These are phyloP conservation scores for Pigoraptor vietnamica DNA, from an alignment of 78 protist genomes.

Conservation along the genomic window DNA sequence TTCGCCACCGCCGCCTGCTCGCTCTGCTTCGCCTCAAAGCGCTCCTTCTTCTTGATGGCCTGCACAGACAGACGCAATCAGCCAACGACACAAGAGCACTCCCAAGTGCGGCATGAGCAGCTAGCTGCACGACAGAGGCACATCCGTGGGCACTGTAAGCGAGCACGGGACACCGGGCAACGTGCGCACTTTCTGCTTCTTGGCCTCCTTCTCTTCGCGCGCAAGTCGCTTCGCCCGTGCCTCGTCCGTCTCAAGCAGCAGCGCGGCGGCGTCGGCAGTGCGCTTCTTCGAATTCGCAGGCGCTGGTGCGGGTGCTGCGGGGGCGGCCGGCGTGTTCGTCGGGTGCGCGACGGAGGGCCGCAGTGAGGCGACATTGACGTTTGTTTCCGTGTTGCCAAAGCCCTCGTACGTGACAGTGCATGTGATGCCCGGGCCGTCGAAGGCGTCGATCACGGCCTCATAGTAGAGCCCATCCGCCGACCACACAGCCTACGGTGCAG, in stretches of 20 bases:
- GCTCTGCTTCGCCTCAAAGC: neutral
- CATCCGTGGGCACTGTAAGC: neutral
- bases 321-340: neutral
- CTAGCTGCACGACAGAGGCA: neutral
- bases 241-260: neutral
- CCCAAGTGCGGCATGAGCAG: neutral
- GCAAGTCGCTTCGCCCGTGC: neutral
- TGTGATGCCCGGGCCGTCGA: neutral
- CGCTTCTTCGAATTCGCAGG: neutral
- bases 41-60: neutral
- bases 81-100: neutral
- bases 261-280: neutral
- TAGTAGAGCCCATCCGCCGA: neutral
- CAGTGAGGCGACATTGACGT: neutral
- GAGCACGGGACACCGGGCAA: neutral
- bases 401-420: neutral
- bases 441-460: neutral
- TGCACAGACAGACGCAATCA: neutral
- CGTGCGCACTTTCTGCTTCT: neutral
- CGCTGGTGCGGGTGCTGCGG: neutral
- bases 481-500: neutral
- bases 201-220: neutral
- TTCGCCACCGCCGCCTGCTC: neutral
- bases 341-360: neutral
- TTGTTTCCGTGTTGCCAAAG: neutral